Conservation (phyloP, 495 filamentous ascomycete genomes). For the Jackrogersella minutella region DNA sequence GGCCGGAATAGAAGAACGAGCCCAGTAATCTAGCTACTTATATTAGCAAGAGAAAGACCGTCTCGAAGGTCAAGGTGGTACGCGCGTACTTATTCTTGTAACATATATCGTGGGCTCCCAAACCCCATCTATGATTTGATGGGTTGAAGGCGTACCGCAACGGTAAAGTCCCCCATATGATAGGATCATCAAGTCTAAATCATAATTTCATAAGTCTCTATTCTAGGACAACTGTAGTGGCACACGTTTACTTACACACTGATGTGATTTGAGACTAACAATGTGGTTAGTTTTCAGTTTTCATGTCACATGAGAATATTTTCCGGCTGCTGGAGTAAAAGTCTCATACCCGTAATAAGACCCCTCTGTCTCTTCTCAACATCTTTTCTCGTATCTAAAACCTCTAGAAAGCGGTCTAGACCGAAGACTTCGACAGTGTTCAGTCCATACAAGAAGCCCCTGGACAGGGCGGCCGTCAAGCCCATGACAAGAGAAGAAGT, state of each 20-base stretch:
- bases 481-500: constrained; percentile 64
- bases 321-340: constrained; percentile 4
- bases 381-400: constrained; percentile 76
- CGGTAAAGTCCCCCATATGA: constrained; percentile 90
- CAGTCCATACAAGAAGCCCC: constrained; percentile 56
- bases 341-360: constrained; percentile 79
- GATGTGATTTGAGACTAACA: constrained; percentile 89
- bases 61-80: not conserved
- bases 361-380: constrained; percentile 73
- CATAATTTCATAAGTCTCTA: constrained; percentile 24
- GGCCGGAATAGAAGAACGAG: constrained; percentile 83
- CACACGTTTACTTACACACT: constrained; percentile 79
- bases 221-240: not conserved
- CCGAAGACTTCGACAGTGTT: constrained; percentile 72
- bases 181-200: constrained; percentile 85
- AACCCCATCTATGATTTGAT: constrained; percentile 80
- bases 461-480: constrained; percentile 53
- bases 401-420: constrained; percentile 74
- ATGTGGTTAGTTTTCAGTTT: constrained; percentile 10
- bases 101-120: constrained; percentile 94
- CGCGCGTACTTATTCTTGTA: constrained; percentile 71
- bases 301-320: not conserved
- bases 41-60: not conserved
- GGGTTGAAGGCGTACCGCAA: constrained; percentile 71
- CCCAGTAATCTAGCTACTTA: constrained; percentile 56